These are phyloP conservation scores for Angomonas deanei DNA, from an alignment of 208 protist genomes.

Conservation along the genomic window DNA sequence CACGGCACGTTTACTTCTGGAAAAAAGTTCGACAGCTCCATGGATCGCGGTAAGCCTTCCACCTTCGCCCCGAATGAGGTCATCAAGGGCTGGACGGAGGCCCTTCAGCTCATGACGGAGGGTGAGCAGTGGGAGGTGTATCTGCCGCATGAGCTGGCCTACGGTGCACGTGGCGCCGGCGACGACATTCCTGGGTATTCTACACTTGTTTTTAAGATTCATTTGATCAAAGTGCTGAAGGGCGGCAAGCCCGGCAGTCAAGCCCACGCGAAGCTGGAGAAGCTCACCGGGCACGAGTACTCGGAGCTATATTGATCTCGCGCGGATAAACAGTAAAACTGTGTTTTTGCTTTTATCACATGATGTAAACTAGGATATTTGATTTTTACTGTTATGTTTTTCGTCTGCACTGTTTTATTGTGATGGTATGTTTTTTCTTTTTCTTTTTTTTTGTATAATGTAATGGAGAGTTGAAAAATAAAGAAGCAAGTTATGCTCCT, in stretches of 20 bases:
- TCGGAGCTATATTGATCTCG: neutral
- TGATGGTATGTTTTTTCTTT: constrained; percentile 1
- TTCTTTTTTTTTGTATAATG: neutral
- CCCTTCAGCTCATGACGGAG: constrained; percentile 81
- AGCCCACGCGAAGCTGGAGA: constrained; percentile 46
- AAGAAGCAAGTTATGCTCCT: neutral
- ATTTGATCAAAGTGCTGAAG: constrained; percentile 56
- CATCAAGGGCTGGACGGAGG: constrained; percentile 85
- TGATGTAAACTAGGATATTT: neutral
- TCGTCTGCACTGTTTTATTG: neutral
- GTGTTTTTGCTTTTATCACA: no score
- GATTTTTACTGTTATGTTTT: neutral
- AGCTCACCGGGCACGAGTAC: constrained; percentile 1
- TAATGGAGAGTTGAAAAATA: neutral
- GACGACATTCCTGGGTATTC: constrained; percentile 58
- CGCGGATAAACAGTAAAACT: no score
- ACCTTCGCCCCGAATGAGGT: constrained; percentile 67
- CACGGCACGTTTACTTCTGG: constrained; percentile 58
- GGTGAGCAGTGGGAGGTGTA: constrained; percentile 85
- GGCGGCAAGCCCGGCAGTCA: constrained; percentile 41
- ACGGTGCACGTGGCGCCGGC: constrained; percentile 55
- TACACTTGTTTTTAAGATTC: constrained; percentile 74
- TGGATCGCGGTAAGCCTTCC: constrained; percentile 48
- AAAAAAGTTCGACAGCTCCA: constrained; percentile 80
- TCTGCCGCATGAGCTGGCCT: constrained; percentile 69